Evolutionary conservation across 148 eudicot species (phyloP), one percentile per base, ranked within the genome.

Genomic region (Fagopyrum homotropicum): DNA sequence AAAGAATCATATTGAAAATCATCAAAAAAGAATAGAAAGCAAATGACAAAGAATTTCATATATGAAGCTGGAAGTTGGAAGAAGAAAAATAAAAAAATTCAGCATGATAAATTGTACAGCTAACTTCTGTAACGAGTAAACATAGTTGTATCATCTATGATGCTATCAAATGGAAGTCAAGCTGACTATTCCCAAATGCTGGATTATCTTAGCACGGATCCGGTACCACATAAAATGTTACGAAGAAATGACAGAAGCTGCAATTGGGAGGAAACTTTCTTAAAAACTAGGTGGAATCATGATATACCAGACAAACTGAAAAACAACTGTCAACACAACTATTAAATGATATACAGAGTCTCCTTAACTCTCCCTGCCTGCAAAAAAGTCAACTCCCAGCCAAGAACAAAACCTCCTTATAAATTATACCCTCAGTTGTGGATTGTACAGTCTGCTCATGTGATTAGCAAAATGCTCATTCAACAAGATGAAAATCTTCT

Each of bases 11-110:
- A 40, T 35, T 12, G 17, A 4, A 66, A 66, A 66, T 35, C 15
- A 66, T 12, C 47, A 63, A 35, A 4, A 10, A 30, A 63, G n/a
- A 4, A 63, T 12, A 63, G 15, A 63, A 63, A 3, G 5, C 1
- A 66, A 66, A 66, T 22, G 60, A 55, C 17, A 35, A 35, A n/a
- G 60, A 17, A 16, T 22, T 59, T 66, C 71, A 66, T 66, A 40
- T 7, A 7, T 19, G 63, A 19, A 2, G 63, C 8, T 66, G 19
- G 45, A 40, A 66, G 19, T 66, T 14, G 35, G 19, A 66, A 35
- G 71, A 30, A 64, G 9, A 45, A 30, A 35, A 30, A 35, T 64
- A 30, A 64, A 30, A 30, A 35, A 10, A 30, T 64, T 35, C 69
- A 35, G 70, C 2, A 15, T 63, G 44, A 66, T 66, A 35, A 66